phyloP scores from a whole-genome alignment of 2,329 filamentous ascomycete species.

The Fusarium domesticum region DNA sequence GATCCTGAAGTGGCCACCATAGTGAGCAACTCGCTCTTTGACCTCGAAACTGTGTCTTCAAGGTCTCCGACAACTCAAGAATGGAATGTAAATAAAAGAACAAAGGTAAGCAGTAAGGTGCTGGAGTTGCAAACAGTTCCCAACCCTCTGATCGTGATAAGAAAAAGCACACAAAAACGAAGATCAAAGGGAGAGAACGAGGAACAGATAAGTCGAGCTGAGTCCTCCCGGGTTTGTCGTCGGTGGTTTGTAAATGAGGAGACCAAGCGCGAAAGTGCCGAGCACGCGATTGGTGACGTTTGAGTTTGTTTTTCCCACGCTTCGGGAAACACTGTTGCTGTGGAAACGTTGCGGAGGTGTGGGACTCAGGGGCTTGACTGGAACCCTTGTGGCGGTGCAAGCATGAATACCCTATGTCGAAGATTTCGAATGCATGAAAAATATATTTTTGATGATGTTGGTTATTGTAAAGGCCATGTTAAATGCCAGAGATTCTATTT shows the following conservation, averaged over 20 bases:
- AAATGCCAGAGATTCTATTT: too few relatives aligned
- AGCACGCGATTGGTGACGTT: constrained; percentile 27
- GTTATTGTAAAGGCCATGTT: too few relatives aligned
- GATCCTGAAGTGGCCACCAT: constrained; percentile 31
- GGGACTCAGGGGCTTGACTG: constrained; percentile 15
- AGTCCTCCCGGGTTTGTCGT: constrained; percentile 13
- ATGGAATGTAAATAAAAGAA: constrained; percentile 26
- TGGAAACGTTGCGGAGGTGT: constrained; percentile 17
- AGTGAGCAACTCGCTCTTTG: constrained; percentile 3
- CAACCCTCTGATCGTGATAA: constrained; percentile 17
- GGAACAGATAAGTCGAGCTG: constrained; percentile 12
- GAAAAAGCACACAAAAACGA: constrained; percentile 21
- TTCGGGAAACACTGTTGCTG: constrained; percentile 19
- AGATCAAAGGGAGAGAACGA: constrained; percentile 2
- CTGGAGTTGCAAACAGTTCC: constrained; percentile 12
- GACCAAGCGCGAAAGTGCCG: constrained; percentile 9
- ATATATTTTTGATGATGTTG: not conserved
- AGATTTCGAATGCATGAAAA: too few relatives aligned
- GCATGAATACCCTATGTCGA: constrained; percentile 14
- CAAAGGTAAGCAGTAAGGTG: constrained; percentile 15
- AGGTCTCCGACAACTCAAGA: too few relatives aligned
- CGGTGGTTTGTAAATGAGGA: constrained; percentile 14
- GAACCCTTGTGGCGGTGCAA: constrained; percentile 10
- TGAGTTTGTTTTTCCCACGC: constrained; percentile 22
- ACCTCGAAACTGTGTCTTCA: not conserved